A percentile compares a stretch with the other conserved stretches of the same genome.
Conservation (phyloP, 2,329 filamentous ascomycete genomes). For the Erysiphe pulchra region DNA sequence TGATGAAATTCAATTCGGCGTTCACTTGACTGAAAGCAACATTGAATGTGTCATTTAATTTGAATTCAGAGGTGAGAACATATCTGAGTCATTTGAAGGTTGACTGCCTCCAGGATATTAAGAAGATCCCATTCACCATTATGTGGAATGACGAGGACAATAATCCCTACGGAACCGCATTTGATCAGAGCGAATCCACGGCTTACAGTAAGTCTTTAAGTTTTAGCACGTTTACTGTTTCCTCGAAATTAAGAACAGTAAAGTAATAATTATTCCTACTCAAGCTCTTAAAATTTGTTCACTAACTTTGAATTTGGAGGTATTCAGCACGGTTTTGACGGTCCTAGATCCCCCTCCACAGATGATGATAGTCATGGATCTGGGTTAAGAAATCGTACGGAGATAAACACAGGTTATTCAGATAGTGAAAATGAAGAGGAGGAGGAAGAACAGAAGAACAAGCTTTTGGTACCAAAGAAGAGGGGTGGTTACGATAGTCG, state of each 20-base stretch:
- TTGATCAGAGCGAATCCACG: slow-evolving; percentile 64
- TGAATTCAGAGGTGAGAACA: too few relatives aligned
- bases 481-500: slow-evolving; percentile 82
- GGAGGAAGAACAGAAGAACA: slow-evolving; percentile 17
- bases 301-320: slow-evolving; percentile 21
- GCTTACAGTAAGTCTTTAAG: slow-evolving; percentile 27
- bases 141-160: slow-evolving; percentile 99
- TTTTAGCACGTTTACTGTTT: slow-evolving; percentile 20
- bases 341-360: slow-evolving; percentile 24
- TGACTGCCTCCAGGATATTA: background rate
- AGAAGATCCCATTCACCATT: background rate
- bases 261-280: slow-evolving; percentile 1
- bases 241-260: background rate
- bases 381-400: background rate
- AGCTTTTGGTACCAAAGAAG: slow-evolving; percentile 24
- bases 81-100: background rate
- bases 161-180: slow-evolving; percentile 81
- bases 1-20: too few relatives aligned
- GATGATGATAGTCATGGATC: slow-evolving; percentile 34
- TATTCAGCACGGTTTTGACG: slow-evolving; percentile 27
- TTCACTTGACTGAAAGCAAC: too few relatives aligned
- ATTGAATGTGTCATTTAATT: too few relatives aligned
- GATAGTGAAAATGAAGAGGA: slow-evolving; percentile 25
- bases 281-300: slow-evolving; percentile 1
- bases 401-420: slow-evolving; percentile 13